Evolutionary conservation across 208 protist species (phyloP).

Genomic region (Spongospora subterranea): DNA sequence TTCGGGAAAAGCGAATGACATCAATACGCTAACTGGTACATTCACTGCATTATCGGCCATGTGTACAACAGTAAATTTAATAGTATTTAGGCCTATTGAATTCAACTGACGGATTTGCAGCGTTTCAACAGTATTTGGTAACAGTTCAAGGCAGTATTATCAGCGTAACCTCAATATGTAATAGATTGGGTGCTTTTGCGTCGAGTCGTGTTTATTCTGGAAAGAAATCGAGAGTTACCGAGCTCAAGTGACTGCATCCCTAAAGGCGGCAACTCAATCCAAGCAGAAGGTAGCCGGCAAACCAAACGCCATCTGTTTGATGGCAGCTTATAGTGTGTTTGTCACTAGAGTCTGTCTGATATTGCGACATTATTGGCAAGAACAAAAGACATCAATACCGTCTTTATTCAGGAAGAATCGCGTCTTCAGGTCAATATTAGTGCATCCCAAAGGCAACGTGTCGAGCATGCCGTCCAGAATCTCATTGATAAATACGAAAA

Average conservation of each 20-base stretch:
- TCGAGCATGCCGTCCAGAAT: constrained; percentile 10
- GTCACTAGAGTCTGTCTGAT: constrained; percentile 28
- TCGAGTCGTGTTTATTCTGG: constrained; percentile 50
- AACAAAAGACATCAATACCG: not conserved
- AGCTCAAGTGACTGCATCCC: not conserved
- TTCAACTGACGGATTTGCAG: constrained; percentile 32
- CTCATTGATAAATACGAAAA: not conserved
- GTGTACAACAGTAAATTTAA: not conserved
- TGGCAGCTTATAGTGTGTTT: not conserved
- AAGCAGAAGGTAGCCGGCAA: not conserved
- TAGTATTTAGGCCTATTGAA: not conserved
- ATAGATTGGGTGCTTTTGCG: constrained; percentile 37
- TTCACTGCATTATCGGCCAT: not conserved
- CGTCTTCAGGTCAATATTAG: constrained; percentile 40
- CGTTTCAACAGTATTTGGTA: constrained; percentile 49
- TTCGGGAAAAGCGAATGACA: not conserved
- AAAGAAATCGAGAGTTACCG: constrained; percentile 19
- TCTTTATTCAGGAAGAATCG: constrained; percentile 39
- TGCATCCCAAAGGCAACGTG: not conserved
- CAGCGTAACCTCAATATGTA: not conserved
- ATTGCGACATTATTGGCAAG: not conserved
- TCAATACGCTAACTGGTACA: not conserved
- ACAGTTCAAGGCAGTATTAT: not conserved
- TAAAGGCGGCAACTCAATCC: not conserved
- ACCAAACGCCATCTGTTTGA: not conserved